Evolutionary conservation across 75 land plant species (phyloP).

Genomic region (Isoetes taiwanensis): DNA sequence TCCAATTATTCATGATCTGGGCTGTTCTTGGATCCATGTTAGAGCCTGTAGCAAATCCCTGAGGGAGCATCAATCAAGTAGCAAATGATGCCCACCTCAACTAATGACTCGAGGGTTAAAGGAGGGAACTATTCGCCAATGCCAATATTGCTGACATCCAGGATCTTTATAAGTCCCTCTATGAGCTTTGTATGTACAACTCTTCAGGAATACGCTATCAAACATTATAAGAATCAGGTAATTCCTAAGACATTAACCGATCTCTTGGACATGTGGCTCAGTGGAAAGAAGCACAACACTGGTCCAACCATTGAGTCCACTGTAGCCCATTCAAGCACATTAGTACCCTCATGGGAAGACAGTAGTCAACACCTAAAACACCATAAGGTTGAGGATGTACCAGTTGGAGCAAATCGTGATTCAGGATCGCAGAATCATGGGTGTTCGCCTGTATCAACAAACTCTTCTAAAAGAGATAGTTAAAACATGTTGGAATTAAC

Average conservation of each 20-base stretch:
- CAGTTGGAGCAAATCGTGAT: background rate
- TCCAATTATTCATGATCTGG: no score
- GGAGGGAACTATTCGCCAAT: background rate
- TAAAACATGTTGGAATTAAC: no score
- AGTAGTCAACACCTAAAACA: no score
- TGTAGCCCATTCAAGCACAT: no score
- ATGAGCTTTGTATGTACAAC: slow-evolving; percentile 68
- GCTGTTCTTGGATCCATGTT: no score
- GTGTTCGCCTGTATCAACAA: no score
- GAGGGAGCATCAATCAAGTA: background rate
- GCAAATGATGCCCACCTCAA: background rate
- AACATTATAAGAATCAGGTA: slow-evolving; percentile 57
- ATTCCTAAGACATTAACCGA: slow-evolving; percentile 76
- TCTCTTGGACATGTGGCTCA: slow-evolving; percentile 70
- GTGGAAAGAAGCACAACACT: slow-evolving; percentile 51
- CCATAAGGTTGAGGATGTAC: no score
- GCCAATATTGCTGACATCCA: slow-evolving; percentile 21
- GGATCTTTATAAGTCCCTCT: slow-evolving; percentile 48
- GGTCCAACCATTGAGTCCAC: slow-evolving; percentile 19
- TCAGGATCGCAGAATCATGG: background rate
- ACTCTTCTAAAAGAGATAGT: no score
- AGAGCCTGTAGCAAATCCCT: no score
- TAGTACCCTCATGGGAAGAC: no score
- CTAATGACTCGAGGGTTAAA: background rate
- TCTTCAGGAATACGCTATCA: slow-evolving; percentile 95